Base-by-base conservation (phyloP, 768 basidiomycete species). In the Clitopilus passeckerianus region DNA sequence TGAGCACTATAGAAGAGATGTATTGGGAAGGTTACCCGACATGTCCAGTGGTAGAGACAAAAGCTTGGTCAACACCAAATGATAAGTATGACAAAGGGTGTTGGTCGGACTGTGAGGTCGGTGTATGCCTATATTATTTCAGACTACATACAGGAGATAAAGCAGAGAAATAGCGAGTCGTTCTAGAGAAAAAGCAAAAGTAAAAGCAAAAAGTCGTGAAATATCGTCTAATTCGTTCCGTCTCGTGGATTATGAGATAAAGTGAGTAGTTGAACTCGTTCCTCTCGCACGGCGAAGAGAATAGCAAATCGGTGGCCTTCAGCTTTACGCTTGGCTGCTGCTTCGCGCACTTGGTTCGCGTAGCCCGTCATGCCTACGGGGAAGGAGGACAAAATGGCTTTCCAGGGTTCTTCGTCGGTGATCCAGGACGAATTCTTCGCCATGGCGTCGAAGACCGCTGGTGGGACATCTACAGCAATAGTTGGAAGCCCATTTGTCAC, bases 331-430 rank as follows among this genome's bases (percentile, higher is more conserved):
- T 83, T 87, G 22, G 74, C 70, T 2, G 84, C 80, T 1, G 87
- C 80, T 34, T 93, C 90, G 20, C 89, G 80, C 18, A 93, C 72
- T 58, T 88, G 86, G 22, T 78, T 68, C 1, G 86, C 89, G 67
- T 91, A 91, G 2, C 80, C 78, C 6, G 80, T 74, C 56, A 83
- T 80, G 50, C 82, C 77, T 24, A 79, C 72, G 0, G 86, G 84
- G 69, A 91, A 87, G 8, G 71, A 69, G 0, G 77, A 74, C 6
- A 78, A 67, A 37, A 91, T 77, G 1, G 75, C 60, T 70, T 85
- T 87, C 89, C 91, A 91, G 0, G 77, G 75, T 37, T 92, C 89
- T 46, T 93, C 91, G 60, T 91, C 89, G 5, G 79, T 79, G 23
- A 91, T 71, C 91, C 91, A 93, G 15, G 73, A 68, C 3, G 83